These are phyloP conservation scores for Kazachstania sp. DNA, from an alignment of 1,139 yeast species.

Conservation along the genomic window DNA sequence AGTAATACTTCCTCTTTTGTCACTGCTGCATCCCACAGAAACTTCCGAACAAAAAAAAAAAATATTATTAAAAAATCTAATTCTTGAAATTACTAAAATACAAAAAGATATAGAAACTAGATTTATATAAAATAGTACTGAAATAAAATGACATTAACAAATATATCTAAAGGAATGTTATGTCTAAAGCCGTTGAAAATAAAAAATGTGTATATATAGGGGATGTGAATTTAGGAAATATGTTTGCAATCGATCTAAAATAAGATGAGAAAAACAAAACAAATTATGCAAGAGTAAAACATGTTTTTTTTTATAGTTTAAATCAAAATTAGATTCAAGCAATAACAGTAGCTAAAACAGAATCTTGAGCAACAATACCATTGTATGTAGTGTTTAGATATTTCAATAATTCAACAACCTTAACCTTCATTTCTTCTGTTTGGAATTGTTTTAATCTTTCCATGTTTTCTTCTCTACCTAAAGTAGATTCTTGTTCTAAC, in stretches of 20 bases:
- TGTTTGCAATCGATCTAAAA: not conserved
- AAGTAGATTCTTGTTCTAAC: constrained; percentile 60
- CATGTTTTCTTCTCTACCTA: constrained; percentile 76
- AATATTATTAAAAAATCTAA: not conserved
- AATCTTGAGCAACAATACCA: constrained; percentile 53
- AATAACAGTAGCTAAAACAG: constrained; percentile 47
- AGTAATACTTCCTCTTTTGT: no score
- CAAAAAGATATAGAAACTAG: not conserved
- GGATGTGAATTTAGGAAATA: no score
- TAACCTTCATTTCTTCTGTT: constrained; percentile 51
- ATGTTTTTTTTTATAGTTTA: not conserved
- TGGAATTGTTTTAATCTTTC: constrained; percentile 75
- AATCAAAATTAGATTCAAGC: constrained; percentile 8
- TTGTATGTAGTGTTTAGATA: constrained; percentile 58
- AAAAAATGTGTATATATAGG: no score
- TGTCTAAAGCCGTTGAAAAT: no score
- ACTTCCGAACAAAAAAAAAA: no score
- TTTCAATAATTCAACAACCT: constrained; percentile 63
- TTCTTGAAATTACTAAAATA: not conserved
- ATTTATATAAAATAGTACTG: not conserved
- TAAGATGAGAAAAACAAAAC: not conserved
- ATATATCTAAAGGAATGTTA: no score
- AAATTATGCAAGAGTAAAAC: not conserved
- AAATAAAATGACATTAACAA: not conserved
- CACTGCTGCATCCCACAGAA: no score